Evolutionary conservation across 306 rosid genomes (phyloP), one percentile per base, ranked within the genome.

Genomic region (Parietaria judaica): DNA sequence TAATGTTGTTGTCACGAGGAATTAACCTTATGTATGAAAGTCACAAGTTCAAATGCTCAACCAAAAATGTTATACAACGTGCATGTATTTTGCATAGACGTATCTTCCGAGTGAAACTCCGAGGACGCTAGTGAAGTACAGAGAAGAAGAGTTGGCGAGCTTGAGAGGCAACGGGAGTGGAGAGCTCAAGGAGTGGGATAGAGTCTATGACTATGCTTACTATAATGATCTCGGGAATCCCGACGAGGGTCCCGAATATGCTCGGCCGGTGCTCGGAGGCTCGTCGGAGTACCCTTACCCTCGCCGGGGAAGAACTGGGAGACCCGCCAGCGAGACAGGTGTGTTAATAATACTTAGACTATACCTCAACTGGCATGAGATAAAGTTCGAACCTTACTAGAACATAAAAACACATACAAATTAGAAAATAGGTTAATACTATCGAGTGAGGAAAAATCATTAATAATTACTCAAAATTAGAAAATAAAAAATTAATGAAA

Each of bases 31-130:
- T n/a, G n/a, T 23, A 23, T 48, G 13, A 10, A 10, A 48, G n/a
- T 1, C 3, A 41, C 45, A 41, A 41, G 45, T 41, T 41, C 9
- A 41, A 41, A 41, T 41, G 45, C 9, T 41, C 9, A 8, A 1
- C 45, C n/a, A n/a, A n/a, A 23, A 23, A 23, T 23, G 31, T 23
- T 23, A 23, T 23, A 23, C 1, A 23, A 23, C 31, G 31, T 6
- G 3, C 10, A 6, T 34, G 9, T 56, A 2, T 11, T 61, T 48
- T 12, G 23, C 51, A 72, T 65, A 85, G 96, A 70, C 90, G 43
- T 86, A 79, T 58, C 88, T 86, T 68, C 96, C 86, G 36, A 72
- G 76, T 62, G 78, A 86, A 14, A 89, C 84, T n/a, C 96, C 96
- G 5, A 44, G 57, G 49, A 76, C 90, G 43, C 76, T 89, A 0